Conservation (phyloP, 306 rosid genomes). For the Boehmeria nivea region DNA sequence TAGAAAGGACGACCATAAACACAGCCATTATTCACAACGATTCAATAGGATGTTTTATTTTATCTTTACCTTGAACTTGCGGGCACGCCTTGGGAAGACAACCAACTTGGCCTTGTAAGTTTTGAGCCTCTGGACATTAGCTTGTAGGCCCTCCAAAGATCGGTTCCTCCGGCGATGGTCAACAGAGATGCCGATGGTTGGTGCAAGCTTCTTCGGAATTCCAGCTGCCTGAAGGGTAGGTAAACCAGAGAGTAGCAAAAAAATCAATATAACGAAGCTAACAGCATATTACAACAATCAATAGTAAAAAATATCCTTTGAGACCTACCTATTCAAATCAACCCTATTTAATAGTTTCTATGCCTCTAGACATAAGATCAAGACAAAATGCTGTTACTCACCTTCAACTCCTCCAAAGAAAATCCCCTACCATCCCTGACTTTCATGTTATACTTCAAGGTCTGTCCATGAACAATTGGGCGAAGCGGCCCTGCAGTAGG, state of each 20-base stretch:
- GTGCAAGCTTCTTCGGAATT: slow-evolving; percentile 51
- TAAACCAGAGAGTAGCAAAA: too few relatives aligned
- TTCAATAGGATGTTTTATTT: too few relatives aligned
- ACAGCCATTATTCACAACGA: neutral
- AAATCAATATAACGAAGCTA: neutral
- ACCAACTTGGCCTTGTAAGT: slow-evolving; percentile 59
- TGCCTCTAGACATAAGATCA: neutral
- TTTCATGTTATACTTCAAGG: slow-evolving; percentile 55
- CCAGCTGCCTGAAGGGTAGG: slow-evolving; percentile 36
- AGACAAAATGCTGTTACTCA: too few relatives aligned
- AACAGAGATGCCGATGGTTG: slow-evolving; percentile 50
- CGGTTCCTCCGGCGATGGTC: slow-evolving; percentile 54
- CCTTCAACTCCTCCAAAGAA: slow-evolving; percentile 53
- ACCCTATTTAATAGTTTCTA: too few relatives aligned
- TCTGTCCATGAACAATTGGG: slow-evolving; percentile 52
- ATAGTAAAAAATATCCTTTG: neutral
- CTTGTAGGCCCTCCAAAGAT: slow-evolving; percentile 48
- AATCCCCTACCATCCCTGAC: slow-evolving; percentile 54
- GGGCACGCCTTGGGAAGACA: slow-evolving; percentile 54
- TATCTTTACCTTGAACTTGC: slow-evolving; percentile 43
- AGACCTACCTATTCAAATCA: too few relatives aligned
- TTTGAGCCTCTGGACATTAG: slow-evolving; percentile 50
- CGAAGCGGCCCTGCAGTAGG: slow-evolving; percentile 52
- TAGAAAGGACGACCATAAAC: neutral
- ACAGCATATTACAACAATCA: neutral